Conservation (phyloP, 164 flowering plant species). For the Macadamia integrifolia region DNA sequence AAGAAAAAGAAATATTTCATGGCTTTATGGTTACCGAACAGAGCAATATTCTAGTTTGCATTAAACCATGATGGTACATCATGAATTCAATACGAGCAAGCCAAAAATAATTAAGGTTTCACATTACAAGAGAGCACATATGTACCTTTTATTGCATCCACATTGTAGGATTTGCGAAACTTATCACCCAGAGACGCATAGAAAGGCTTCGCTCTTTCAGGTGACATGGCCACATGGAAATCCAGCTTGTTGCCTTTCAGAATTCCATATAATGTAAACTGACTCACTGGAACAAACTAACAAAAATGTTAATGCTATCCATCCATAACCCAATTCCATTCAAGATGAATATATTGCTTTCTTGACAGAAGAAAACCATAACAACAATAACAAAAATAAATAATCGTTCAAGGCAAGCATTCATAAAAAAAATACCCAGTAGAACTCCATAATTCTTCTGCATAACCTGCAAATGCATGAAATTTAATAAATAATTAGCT, state of each 20-base stretch:
- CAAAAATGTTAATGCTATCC: background rate
- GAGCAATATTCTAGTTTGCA: background rate
- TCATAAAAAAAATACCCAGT: constrained; percentile 44
- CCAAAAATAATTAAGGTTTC: background rate
- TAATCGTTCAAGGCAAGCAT: background rate
- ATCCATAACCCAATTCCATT: background rate
- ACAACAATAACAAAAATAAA: background rate
- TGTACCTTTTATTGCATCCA: constrained; percentile 66
- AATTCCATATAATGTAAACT: constrained; percentile 84
- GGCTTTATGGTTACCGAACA: too few relatives aligned
- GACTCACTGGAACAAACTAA: constrained; percentile 63
- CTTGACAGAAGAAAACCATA: background rate
- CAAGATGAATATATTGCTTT: too few relatives aligned
- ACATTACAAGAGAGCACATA: background rate
- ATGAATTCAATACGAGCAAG: background rate
- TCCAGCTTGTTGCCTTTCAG: constrained; percentile 97
- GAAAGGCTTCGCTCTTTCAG: constrained; percentile 77
- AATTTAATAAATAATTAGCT: background rate
- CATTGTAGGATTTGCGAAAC: constrained; percentile 53
- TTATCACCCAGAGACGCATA: constrained; percentile 75
- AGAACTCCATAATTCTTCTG: constrained; percentile 74
- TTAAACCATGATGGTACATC: background rate
- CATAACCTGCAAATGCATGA: constrained; percentile 61
- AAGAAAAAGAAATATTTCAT: too few relatives aligned
- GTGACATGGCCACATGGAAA: constrained; percentile 96